These are phyloP conservation scores for Henckelia pumila DNA, from an alignment of 257 asterid species.

Conservation along the genomic window DNA sequence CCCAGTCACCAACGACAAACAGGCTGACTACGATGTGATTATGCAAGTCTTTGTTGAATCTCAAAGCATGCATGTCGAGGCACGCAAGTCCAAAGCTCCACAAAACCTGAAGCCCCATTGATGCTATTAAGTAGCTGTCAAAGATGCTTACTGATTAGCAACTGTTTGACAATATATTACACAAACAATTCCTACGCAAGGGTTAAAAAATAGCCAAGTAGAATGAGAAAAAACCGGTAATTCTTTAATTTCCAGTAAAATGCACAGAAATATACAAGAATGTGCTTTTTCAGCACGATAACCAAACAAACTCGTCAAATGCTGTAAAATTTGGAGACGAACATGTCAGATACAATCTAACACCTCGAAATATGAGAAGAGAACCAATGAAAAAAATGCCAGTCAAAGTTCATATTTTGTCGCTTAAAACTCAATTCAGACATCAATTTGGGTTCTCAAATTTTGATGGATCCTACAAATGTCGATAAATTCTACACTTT, in stretches of 20 bases:
- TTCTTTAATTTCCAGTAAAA: too few species aligned
- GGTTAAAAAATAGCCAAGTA: not conserved
- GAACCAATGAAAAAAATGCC: not conserved
- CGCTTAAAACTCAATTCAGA: not conserved
- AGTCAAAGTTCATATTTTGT: not conserved
- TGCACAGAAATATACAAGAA: not conserved
- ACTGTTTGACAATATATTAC: not conserved
- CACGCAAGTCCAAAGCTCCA: conserved; percentile 94
- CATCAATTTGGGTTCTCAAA: not conserved
- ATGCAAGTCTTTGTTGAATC: conserved; percentile 69
- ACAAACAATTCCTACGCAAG: not conserved
- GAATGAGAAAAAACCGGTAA: not conserved
- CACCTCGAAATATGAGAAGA: not conserved
- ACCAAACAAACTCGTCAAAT: not conserved
- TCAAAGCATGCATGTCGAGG: conserved; percentile 78
- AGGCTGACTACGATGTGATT: conserved; percentile 67
- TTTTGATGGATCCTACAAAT: not conserved
- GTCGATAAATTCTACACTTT: not conserved
- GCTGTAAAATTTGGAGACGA: not conserved
- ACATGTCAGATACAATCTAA: too few species aligned
- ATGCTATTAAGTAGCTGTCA: conserved; percentile 85
- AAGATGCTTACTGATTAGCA: conserved; percentile 27
- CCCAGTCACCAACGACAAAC: conserved; percentile 92
- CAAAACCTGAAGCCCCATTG: conserved; percentile 90
- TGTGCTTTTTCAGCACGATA: not conserved